Percentiles rank a stretch among this genome's conserved stretches.
Conservation (phyloP, 2,329 filamentous ascomycete species). For the Macrophomina pseudophaseolina region DNA sequence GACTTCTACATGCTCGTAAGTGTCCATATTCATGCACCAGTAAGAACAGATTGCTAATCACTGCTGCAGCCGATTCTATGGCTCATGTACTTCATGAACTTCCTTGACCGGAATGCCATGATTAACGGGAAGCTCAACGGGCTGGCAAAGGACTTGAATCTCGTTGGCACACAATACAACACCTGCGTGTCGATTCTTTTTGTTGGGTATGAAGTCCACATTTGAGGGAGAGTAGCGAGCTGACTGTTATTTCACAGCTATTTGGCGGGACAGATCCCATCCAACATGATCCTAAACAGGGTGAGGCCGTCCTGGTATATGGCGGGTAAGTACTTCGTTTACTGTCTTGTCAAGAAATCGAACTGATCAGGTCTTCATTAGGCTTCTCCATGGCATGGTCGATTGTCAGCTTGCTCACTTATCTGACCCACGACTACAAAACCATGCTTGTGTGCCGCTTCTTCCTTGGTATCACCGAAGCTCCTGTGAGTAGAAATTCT, state of each 20-base stretch:
- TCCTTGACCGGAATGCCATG: slow-evolving; percentile 65
- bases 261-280: slow-evolving; percentile 5
- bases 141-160: slow-evolving; percentile 57
- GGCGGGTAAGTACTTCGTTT: neutral
- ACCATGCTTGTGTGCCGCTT: slow-evolving; percentile 4
- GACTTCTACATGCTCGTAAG: slow-evolving; percentile 36
- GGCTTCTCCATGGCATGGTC: slow-evolving; percentile 42
- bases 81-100: slow-evolving; percentile 48
- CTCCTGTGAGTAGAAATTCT: neutral
- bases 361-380: neutral
- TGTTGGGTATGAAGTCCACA: slow-evolving; percentile 43
- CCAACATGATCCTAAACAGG: slow-evolving; percentile 31
- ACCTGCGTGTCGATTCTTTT: slow-evolving; percentile 66
- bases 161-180: slow-evolving; percentile 12
- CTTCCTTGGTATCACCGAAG: neutral
- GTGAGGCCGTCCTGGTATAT: slow-evolving; percentile 3
- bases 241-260: slow-evolving; percentile 40
- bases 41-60: neutral
- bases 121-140: slow-evolving; percentile 68
- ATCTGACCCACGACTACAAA: slow-evolving; percentile 12
- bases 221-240: slow-evolving; percentile 54
- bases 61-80: slow-evolving; percentile 43
- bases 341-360: no score
- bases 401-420: slow-evolving; percentile 7
- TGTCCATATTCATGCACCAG: no score